Conservation (phyloP, 1,139 yeast species). For the Lodderomyces metapsilosis region DNA sequence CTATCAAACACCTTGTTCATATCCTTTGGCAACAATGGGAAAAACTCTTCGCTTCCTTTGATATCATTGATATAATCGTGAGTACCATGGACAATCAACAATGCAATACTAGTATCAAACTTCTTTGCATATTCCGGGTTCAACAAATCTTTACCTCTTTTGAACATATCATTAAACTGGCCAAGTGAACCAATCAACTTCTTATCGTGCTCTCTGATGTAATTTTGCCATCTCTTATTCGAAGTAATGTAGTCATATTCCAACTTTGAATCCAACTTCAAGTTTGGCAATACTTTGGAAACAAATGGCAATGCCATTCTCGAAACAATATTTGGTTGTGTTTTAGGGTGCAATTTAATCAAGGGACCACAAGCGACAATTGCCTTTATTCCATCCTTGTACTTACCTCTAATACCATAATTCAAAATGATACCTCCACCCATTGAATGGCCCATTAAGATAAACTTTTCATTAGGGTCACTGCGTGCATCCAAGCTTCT, state of each 20-base stretch:
- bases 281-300: constrained; percentile 51
- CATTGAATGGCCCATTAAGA: constrained; percentile 88
- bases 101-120: constrained; percentile 43
- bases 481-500: constrained; percentile 25
- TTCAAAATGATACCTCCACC: constrained; percentile 85
- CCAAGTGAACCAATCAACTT: constrained; percentile 43
- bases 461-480: constrained; percentile 41
- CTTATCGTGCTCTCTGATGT: constrained; percentile 35
- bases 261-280: constrained; percentile 57
- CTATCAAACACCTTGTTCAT: constrained; percentile 21
- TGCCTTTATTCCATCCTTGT: constrained; percentile 52
- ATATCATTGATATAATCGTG: constrained; percentile 52
- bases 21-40: constrained; percentile 30
- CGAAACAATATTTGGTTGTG: constrained; percentile 54
- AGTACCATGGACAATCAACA: constrained; percentile 48
- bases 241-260: constrained; percentile 55
- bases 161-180: constrained; percentile 60
- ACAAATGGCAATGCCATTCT: constrained; percentile 46
- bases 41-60: constrained; percentile 51
- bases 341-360: constrained; percentile 54
- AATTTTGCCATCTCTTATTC: constrained; percentile 48
- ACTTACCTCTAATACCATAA: constrained; percentile 68
- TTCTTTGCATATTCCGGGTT: constrained; percentile 40
- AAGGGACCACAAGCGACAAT: constrained; percentile 69
- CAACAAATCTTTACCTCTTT: constrained; percentile 56